Percentiles rank a stretch among this genome's conserved stretches.
Conservation (phyloP, 2,329 filamentous ascomycete genomes). For the Mariannaea sp. region DNA sequence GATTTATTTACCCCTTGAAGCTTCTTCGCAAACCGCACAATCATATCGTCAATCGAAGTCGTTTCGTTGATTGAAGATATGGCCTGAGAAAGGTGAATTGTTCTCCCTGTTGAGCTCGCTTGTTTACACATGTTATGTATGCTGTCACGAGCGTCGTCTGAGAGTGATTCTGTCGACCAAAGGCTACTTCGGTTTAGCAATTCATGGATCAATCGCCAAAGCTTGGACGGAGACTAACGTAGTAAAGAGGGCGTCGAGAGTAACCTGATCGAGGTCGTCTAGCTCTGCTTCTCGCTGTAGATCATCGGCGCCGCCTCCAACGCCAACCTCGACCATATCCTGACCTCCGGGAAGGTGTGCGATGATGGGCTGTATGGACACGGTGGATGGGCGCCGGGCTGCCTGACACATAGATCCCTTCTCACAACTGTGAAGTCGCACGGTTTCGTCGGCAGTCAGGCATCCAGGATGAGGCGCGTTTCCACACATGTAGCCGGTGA, state of each 20-base stretch:
- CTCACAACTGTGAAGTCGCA: conserved; percentile 85
- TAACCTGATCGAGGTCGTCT: conserved; percentile 58
- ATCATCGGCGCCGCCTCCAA: conserved; percentile 80
- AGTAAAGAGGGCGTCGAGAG: conserved; percentile 55
- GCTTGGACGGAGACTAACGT: conserved; percentile 38
- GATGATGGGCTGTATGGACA: conserved; percentile 81
- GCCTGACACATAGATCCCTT: conserved; percentile 66
- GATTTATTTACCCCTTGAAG: conserved; percentile 4
- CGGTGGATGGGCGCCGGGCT: conserved; percentile 55
- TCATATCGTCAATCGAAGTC: conserved; percentile 19
- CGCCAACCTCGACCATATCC: conserved; percentile 73
- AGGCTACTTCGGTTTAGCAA: conserved; percentile 23
- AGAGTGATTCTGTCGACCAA: conserved; percentile 13
- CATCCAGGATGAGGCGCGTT: conserved; percentile 74
- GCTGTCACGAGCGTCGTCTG: conserved; percentile 8
- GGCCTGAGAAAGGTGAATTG: conserved; percentile 35
- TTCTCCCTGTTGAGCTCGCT: conserved; percentile 31
- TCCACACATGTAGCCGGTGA: conserved; percentile 76
- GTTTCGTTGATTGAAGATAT: conserved; percentile 23
- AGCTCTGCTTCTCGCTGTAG: conserved; percentile 70
- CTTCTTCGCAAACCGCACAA: conserved; percentile 22
- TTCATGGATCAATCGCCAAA: rapidly evolving
- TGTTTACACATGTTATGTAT: conserved; percentile 25
- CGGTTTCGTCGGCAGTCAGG: conserved; percentile 65
- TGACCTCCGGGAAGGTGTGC: conserved; percentile 63